Evolutionary conservation across 331 rosid species (phyloP).

Genomic region (Malus hybrid): DNA sequence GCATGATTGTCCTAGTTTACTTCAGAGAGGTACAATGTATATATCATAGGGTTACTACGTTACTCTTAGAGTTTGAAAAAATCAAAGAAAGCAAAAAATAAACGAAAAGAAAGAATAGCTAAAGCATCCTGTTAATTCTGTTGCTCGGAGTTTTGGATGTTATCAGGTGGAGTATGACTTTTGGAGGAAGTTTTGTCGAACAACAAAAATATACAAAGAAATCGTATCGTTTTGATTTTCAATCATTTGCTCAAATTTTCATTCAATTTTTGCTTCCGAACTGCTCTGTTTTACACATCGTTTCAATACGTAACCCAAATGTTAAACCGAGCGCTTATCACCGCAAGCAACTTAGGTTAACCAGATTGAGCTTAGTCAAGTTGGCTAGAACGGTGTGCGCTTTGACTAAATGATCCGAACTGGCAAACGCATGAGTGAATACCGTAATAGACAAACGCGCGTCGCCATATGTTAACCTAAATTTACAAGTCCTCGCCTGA

Average conservation of each 20-base stretch:
- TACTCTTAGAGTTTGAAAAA: background rate
- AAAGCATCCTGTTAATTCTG: background rate
- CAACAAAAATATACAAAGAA: slow-evolving; percentile 2
- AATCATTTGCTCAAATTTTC: background rate
- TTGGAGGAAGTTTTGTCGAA: background rate
- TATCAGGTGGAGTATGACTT: background rate
- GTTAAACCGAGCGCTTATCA: no score
- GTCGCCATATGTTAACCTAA: no score
- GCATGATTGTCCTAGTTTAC: background rate
- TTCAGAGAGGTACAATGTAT: slow-evolving; percentile 11
- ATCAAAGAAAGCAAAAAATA: background rate
- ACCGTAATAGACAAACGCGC: no score
- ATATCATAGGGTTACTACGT: slow-evolving; percentile 21
- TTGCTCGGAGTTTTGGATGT: background rate
- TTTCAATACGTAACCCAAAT: no score
- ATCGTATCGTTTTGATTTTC: background rate
- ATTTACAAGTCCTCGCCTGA: no score
- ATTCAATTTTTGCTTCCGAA: background rate
- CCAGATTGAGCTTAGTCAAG: no score
- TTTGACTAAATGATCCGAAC: no score
- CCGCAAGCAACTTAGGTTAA: no score
- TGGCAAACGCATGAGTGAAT: no score
- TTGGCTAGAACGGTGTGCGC: no score
- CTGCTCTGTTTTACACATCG: no score
- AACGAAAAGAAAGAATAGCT: background rate